Evolutionary conservation across 352 stramenopile species (phyloP), one percentile per base, ranked within the genome.

Genomic region (Globisporangium echinulatum): DNA sequence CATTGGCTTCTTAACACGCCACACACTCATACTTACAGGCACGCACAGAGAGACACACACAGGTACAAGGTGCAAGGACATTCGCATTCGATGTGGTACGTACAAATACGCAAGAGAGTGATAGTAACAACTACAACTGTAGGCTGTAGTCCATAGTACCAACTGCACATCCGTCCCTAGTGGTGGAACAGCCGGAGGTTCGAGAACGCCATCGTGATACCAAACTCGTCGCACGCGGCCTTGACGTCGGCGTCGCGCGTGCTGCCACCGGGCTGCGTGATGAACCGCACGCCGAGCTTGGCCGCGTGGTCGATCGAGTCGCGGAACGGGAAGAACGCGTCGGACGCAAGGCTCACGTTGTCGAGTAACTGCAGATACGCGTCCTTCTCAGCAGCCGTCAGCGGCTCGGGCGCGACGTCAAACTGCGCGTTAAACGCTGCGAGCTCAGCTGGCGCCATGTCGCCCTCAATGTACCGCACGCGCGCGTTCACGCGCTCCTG

Each of bases 311-410:
- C 97, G 71, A 99, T 99, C 17, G 92, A 98, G 82, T 99, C 96
- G 56, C 97, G 92, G 86, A 99, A 99, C 39, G 97, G 97, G 83
- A 99, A 99, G 85, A 99, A 99, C 13, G 97, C 97, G 74, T 99
- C 97, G 33, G 91, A 98, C 43, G 92, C 96, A n/a, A 99, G 92
- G 51, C 84, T 96, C 39, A 99, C 92, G 46, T 95, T 72, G 37
- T 80, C 80, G 49, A 96, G 72, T 43, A 85, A 82, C 52, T 79
- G 72, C 47, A 99, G 80, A 76, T 99, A 99, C 17, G 79, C 89
- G 10, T 96, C 79, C 83, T 99, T 99, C 70, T 99, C 96, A 5
- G 70, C 81, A 33, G 82, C 66, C 36, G 96, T 99, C 8, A 99
- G 79, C 49, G 94, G 86, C 70, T 97, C 94, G 7, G 97, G 96